Conservation (phyloP, 2,329 filamentous ascomycete species). For the Botrytis cinerea region DNA sequence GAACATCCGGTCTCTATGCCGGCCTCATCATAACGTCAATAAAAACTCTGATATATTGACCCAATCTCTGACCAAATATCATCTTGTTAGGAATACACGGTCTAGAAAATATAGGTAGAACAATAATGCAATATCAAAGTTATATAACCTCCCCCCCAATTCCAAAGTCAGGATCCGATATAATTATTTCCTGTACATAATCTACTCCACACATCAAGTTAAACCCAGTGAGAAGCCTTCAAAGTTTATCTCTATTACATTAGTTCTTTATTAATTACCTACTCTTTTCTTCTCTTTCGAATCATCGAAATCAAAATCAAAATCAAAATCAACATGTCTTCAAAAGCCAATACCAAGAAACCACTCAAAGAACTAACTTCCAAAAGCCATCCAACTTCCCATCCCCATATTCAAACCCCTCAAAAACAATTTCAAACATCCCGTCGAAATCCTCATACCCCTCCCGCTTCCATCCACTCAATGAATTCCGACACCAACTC, state of each 20-base stretch:
- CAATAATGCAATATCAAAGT: neutral
- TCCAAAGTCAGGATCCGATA: neutral
- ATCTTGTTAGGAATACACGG: neutral
- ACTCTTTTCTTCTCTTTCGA: accelerated
- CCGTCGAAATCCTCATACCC: neutral
- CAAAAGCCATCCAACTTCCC: neutral
- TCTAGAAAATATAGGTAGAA: neutral
- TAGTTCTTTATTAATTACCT: neutral
- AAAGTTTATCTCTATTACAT: neutral
- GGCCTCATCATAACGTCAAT: neutral
- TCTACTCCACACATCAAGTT: neutral
- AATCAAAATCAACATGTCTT: neutral
- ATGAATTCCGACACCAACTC: neutral
- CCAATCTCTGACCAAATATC: neutral
- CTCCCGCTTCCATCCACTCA: neutral
- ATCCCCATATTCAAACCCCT: neutral
- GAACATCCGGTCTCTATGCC: neutral
- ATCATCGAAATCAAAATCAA: neutral
- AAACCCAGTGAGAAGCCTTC: neutral
- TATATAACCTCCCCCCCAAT: neutral
- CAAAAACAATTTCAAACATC: neutral
- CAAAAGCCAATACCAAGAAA: neutral
- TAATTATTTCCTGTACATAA: neutral
- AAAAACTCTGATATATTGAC: neutral
- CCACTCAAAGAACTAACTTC: neutral